A percentile compares a stretch with the other conserved stretches of the same genome.
Conservation (phyloP, 495 filamentous ascomycete species). For the Gamarada debralockiae region DNA sequence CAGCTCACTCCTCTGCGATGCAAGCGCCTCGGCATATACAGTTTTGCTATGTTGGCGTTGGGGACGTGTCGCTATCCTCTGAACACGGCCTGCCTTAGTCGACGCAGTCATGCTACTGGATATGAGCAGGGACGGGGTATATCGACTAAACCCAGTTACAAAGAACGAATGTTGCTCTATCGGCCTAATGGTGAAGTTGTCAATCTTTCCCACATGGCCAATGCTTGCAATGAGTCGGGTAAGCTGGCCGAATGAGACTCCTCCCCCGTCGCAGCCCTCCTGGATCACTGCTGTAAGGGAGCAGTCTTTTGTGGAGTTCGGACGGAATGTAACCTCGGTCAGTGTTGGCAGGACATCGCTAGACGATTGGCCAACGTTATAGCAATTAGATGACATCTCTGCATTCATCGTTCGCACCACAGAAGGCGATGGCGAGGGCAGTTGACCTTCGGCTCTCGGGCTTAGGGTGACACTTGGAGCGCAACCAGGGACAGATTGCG, state of each 20-base stretch:
- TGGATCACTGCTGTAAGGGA: conserved; percentile 49
- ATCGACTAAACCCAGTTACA: conserved; percentile 15
- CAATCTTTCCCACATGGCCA: conserved; percentile 12
- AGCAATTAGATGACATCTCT: conserved; percentile 6
- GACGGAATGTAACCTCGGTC: conserved; percentile 5
- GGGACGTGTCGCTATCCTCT: conserved; percentile 8
- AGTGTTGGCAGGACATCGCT: background rate
- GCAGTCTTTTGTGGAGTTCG: conserved; percentile 13
- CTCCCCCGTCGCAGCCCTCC: conserved; percentile 46
- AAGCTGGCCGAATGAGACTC: conserved; percentile 26
- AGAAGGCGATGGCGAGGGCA: conserved; percentile 1
- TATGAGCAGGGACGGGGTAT: conserved; percentile 15
- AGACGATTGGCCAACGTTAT: conserved; percentile 5
- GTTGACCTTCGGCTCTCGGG: background rate
- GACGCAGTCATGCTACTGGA: conserved; percentile 10
- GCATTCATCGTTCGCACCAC: no score
- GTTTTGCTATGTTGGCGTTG: conserved; percentile 6
- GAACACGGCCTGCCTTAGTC: conserved; percentile 4
- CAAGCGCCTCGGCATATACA: conserved; percentile 6
- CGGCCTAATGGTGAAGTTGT: conserved; percentile 15
- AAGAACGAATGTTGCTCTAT: conserved; percentile 18
- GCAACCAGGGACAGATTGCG: background rate
- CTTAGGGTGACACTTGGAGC: background rate
- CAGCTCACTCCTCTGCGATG: conserved; percentile 8
- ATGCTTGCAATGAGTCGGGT: conserved; percentile 13